Base-by-base conservation (phyloP, 495 filamentous ascomycete genomes). In the Trichoderma asperelloides region DNA sequence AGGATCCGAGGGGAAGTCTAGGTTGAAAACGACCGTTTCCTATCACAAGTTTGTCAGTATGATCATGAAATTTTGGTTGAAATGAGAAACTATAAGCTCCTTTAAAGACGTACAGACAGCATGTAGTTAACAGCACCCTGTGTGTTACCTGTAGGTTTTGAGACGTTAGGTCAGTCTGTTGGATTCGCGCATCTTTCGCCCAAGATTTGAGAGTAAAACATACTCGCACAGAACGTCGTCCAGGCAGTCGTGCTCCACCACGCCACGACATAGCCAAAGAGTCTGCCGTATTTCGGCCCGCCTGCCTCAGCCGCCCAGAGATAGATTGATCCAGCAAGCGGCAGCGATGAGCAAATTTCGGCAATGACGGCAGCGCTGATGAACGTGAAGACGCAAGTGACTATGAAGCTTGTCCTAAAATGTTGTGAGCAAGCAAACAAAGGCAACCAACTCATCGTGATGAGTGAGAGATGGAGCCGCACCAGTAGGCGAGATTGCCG, bases 221-320 rank as follows among this genome's bases (percentile, higher is more conserved):
- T 60, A 60, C 55, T 60, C 15, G 55, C 55, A 60, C 55, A 60
- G 27, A 60, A 60, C 4, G 55, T 60, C 55, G 55, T 60, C 55
- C 55, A 60, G 16, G 55, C 55, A 13, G 55, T 60, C 9, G 55
- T 60, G 55, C 55, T 60, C 55, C 55, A 60, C 55, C 55, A 60
- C 55, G 55, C 55, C 8, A 60, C 55, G 55, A 60, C 55, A 30
- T 60, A 60, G 23, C 55, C 55, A 30, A 60, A 60, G 23, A 60
- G 55, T 7, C 55, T 18, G 30, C 55, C 55, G 9, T 30, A 79
- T 7, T 77, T 72, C 7, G 79, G 76, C 1, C 86, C 83, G 8
- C 87, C 85, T 27, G 89, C 78, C 67, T 87, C 79, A 37, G 86
- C 86, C 3, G 84, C 79, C 87, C 87, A 89, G 73, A 88, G 89